These are phyloP conservation scores for Vanrija pseudolonga DNA, from an alignment of 1,284 basidiomycete species.

Conservation along the genomic window DNA sequence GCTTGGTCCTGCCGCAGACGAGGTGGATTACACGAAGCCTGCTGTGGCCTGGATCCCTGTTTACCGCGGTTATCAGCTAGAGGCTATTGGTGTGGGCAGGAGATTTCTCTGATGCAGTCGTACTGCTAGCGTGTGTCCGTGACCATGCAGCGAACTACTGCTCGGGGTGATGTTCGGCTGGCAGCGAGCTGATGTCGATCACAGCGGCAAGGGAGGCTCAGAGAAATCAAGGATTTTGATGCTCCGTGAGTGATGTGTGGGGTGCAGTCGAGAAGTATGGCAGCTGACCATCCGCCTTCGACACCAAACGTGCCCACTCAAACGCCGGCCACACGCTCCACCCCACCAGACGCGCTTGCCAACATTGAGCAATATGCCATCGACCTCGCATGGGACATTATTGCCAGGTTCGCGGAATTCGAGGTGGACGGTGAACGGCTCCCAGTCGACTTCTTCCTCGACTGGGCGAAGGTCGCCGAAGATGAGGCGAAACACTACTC, in stretches of 20 bases:
- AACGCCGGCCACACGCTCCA: no score
- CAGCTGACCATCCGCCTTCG: neutral
- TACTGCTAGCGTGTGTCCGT: no score
- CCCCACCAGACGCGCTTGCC: slow-evolving; percentile 59
- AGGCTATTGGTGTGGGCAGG: no score
- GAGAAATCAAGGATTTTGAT: slow-evolving; percentile 67
- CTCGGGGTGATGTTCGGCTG: neutral
- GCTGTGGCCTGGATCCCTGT: no score
- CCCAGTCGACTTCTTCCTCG: slow-evolving; percentile 70
- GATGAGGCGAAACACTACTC: slow-evolving; percentile 74
- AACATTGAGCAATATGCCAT: slow-evolving; percentile 92
- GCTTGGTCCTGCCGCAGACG: no score
- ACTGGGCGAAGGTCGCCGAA: slow-evolving; percentile 70
- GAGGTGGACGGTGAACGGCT: slow-evolving; percentile 52
- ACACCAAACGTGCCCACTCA: neutral
- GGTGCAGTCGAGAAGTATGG: no score
- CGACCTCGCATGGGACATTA: slow-evolving; percentile 81
- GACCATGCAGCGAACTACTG: neutral
- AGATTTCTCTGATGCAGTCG: no score
- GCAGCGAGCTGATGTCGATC: no score
- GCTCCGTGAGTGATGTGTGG: slow-evolving; percentile 54
- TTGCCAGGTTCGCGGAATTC: slow-evolving; percentile 64
- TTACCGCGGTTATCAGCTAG: no score
- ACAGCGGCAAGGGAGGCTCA: slow-evolving; percentile 55
- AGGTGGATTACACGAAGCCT: no score